phyloP scores from a whole-genome alignment of 2,329 filamentous ascomycete genomes.

The Aschersonia sp. region DNA sequence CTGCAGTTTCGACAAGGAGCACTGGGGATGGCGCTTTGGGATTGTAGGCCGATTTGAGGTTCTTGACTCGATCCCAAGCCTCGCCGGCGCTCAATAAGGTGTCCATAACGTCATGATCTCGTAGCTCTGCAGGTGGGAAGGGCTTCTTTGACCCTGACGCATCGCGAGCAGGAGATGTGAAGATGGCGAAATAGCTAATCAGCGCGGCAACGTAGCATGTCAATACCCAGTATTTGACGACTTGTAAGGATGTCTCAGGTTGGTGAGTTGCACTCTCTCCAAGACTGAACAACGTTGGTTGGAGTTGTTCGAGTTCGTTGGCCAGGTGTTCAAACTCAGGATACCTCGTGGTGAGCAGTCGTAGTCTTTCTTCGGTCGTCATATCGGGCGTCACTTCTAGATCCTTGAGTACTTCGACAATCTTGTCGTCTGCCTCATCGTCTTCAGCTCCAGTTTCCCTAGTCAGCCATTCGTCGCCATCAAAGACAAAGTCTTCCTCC shows the following conservation, averaged over 20 bases:
- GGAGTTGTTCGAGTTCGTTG: constrained; percentile 63
- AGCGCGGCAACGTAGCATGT: constrained; percentile 77
- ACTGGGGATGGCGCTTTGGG: constrained; percentile 9
- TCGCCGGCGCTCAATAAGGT: constrained; percentile 65
- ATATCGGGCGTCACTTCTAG: constrained; percentile 71
- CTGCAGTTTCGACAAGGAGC: constrained; percentile 12
- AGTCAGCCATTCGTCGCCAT: constrained; percentile 73
- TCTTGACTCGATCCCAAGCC: constrained; percentile 64
- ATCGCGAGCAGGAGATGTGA: constrained; percentile 66
- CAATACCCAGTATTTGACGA: constrained; percentile 65
- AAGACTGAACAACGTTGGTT: constrained; percentile 46
- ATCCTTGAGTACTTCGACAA: constrained; percentile 78
- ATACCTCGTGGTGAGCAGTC: constrained; percentile 66
- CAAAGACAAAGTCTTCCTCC: constrained; percentile 86
- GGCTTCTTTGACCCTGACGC: constrained; percentile 38
- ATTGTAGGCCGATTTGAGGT: constrained; percentile 36
- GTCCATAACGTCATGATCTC: constrained; percentile 85
- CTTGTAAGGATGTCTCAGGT: constrained; percentile 37
- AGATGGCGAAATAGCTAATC: constrained; percentile 84
- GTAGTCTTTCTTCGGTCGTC: constrained; percentile 57
- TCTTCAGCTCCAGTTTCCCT: constrained; percentile 35
- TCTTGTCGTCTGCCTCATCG: constrained; percentile 35
- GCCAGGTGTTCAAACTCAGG: constrained; percentile 84
- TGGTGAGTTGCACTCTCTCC: constrained; percentile 42
- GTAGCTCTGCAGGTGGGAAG: constrained; percentile 62